These are phyloP conservation scores for Extremus antarcticus DNA, from an alignment of 495 filamentous ascomycete genomes.

Conservation along the genomic window DNA sequence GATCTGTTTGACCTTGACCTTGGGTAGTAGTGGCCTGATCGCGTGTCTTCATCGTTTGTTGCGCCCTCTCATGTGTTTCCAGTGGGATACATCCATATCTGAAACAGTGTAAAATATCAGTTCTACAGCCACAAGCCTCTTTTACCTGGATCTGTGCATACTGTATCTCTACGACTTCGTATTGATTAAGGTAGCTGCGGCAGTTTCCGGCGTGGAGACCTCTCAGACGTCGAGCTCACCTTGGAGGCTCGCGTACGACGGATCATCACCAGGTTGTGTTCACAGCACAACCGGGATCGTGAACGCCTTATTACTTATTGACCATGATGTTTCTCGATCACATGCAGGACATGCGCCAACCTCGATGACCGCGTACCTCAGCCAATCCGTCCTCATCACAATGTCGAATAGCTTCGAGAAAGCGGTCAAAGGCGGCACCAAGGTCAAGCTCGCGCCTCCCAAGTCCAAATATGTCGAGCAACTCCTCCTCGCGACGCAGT, in stretches of 20 bases:
- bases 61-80: no score
- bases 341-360: neutral
- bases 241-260: neutral
- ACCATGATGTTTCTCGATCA: neutral
- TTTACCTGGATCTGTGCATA: no score
- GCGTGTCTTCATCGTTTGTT: no score
- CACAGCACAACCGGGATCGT: neutral
- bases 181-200: no score
- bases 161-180: no score
- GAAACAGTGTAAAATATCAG: no score
- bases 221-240: neutral
- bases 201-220: no score
- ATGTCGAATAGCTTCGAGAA: conserved; percentile 39
- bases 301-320: neutral
- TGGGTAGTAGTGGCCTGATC: no score
- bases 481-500: conserved; percentile 88
- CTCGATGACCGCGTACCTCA: neutral
- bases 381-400: neutral
- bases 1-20: no score
- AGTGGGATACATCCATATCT: no score
- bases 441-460: conserved; percentile 88
- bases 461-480: conserved; percentile 99
- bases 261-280: neutral
- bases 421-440: conserved; percentile 38
- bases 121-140: no score